phyloP scores from a whole-genome alignment of 1,284 basidiomycete species.

The Mycena sp. region DNA sequence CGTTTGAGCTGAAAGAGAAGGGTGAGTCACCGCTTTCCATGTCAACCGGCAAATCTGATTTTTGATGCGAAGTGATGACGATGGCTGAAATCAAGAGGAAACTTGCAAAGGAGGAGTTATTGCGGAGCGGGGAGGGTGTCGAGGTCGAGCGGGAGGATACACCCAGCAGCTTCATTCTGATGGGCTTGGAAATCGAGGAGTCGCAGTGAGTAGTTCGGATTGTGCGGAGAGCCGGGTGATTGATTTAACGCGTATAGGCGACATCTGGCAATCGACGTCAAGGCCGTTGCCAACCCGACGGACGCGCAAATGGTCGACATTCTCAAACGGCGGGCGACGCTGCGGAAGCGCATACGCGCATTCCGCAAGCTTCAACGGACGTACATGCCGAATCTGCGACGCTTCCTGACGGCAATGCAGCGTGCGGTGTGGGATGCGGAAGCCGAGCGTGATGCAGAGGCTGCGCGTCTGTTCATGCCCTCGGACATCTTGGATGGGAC shows the following conservation, averaged over 20 bases:
- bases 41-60: too few relatives aligned
- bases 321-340: background rate
- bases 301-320: background rate
- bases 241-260: background rate
- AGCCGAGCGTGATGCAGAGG: background rate
- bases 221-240: background rate
- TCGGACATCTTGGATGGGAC: background rate
- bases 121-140: too few relatives aligned
- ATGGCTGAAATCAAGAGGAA: background rate
- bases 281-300: background rate
- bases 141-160: too few relatives aligned
- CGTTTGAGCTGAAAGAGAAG: slow-evolving; percentile 9
- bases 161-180: too few relatives aligned
- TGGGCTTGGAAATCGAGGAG: too few relatives aligned
- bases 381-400: slow-evolving; percentile 17
- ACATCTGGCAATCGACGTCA: background rate
- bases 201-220: background rate
- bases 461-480: background rate
- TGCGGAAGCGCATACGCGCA: background rate
- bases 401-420: background rate
- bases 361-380: slow-evolving; percentile 8
- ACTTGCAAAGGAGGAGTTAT: background rate
- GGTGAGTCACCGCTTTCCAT: background rate
- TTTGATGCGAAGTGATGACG: background rate
- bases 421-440: slow-evolving; percentile 9